Base-by-base conservation (phyloP, 495 filamentous ascomycete species). In the Pyrenula massariospora region DNA sequence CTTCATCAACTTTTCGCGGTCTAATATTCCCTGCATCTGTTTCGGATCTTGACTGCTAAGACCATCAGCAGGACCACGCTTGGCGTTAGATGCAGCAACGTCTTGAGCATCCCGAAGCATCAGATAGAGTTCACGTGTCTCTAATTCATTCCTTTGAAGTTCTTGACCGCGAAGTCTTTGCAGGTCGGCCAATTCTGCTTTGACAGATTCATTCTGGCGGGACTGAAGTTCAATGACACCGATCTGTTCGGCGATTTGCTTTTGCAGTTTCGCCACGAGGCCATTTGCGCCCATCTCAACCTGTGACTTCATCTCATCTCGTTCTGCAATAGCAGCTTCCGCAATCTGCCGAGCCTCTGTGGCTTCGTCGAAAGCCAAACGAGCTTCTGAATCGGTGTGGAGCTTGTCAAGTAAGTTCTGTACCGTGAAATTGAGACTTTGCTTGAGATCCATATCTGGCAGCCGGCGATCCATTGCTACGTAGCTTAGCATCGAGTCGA, bases 101-200 rank as follows among this genome's bases (percentile, higher is more conserved):
- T 98, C 93, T 69, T 98, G 93, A 24, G 93, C 93, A 70, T 98
- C 93, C 55, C 94, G 83, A 53, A 98, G 86, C 93, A 98, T 98
- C 47, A 98, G 85, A 71, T 97, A 98, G 11, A 98, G 74, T 72
- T 98, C 93, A 63, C 93, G 80, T 0, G 94, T 97, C 67, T 98
- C 93, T 23, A 98, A 68, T 68, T 98, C 93, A 64, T 95, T 93
- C 50, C 92, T 82, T 68, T 98, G 93, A 53, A 95, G 77, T 62
- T 98, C 94, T 66, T 93, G 89, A 12, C 88, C 89, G 55, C 95
- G 84, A 15, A 95, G 72, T 51, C 86, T 79, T 63, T 96, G 91
- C 48, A 96, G 70, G 61, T 89, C 92, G 8, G 88, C 87, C 52
- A 97, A 73, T 66, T 98, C 93, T 15, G 86, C 85, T 70, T 94